Evolutionary conservation across 2,329 filamentous ascomycete species (phyloP), one percentile per base, ranked within the genome.

Genomic region (Pseudogymnoascus sp.): DNA sequence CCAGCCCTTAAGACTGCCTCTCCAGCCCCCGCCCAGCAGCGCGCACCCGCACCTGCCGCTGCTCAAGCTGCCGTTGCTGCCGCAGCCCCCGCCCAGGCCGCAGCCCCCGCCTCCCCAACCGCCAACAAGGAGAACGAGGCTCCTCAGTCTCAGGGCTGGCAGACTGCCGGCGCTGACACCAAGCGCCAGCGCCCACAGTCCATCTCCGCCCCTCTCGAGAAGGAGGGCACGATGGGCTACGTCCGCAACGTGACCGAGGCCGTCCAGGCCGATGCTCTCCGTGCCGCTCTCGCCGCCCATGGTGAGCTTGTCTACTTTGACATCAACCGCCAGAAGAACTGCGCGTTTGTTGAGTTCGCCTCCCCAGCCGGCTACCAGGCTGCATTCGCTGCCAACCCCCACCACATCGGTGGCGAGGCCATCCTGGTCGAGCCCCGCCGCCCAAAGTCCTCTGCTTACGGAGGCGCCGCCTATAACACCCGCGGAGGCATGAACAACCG

Each of bases 231-330:
- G 62, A 84, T 92, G 69, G 95, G 89, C 18, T 97, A 97, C 76
- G 91, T 99, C 76, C 96, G 96, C 82, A 96, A 93, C 71, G 93
- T 97, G 60, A 93, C 88, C 60, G 92, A 96, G 36, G 93, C 92
- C 78, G 88, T 99, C 61, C 84, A 90, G 73, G 83, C 87, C 12
- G 84, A 86, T 42, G 85, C 91, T 56, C 81, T 99, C 65, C 88
- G 83, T 75, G 81, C 82, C 62, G 83, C 85, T 62, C 80, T 99
- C 61, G 81, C 86, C 69, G 85, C 87, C 70, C 92, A 88, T 69
- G 89, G 90, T 67, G 84, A 88, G 71, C 75, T 93, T 64, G 81
- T 82, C 63, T 87, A 88, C 72, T 91, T 93, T 67, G 90, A 92
- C 64, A 84, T 93, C 70, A 92, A 90, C 77, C 87, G 89, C 65